These are phyloP conservation scores for Aquilaria yunnanensis DNA, from an alignment of 345 rosid species.

Conservation along the genomic window DNA sequence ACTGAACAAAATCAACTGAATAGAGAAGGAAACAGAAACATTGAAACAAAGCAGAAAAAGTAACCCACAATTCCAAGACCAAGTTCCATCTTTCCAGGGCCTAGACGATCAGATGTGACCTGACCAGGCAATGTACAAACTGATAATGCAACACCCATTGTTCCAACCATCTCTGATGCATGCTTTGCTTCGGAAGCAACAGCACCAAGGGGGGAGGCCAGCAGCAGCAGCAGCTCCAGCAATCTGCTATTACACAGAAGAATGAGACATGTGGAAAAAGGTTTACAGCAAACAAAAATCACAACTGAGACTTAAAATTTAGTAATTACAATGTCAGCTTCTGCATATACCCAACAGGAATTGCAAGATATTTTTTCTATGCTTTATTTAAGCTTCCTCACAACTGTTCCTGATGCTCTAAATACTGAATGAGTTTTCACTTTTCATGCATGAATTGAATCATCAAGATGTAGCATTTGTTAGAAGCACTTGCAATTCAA, in stretches of 20 bases:
- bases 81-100: conserved; percentile 88
- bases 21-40: background rate
- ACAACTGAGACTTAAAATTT: too few relatives aligned
- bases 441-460: too few relatives aligned
- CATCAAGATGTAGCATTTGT: too few relatives aligned
- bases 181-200: conserved; percentile 77
- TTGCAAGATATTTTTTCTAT: too few relatives aligned
- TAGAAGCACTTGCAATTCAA: too few relatives aligned
- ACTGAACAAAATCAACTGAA: conserved; percentile 9
- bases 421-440: too few relatives aligned
- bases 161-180: conserved; percentile 84
- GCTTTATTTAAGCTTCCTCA: too few relatives aligned
- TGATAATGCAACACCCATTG: conserved; percentile 93
- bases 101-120: conserved; percentile 83
- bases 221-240: conserved; percentile 96
- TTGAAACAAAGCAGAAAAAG: conserved; percentile 6
- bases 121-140: conserved; percentile 91
- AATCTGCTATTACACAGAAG: conserved; percentile 41
- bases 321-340: too few relatives aligned
- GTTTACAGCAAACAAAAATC: background rate
- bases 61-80: conserved; percentile 95
- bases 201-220: conserved; percentile 73
- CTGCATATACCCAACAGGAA: too few relatives aligned
- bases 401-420: too few relatives aligned
- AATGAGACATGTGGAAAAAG: conserved; percentile 14